These are phyloP conservation scores for Colletotrichum australisinense DNA, from an alignment of 2,329 filamentous ascomycete species.

Conservation along the genomic window DNA sequence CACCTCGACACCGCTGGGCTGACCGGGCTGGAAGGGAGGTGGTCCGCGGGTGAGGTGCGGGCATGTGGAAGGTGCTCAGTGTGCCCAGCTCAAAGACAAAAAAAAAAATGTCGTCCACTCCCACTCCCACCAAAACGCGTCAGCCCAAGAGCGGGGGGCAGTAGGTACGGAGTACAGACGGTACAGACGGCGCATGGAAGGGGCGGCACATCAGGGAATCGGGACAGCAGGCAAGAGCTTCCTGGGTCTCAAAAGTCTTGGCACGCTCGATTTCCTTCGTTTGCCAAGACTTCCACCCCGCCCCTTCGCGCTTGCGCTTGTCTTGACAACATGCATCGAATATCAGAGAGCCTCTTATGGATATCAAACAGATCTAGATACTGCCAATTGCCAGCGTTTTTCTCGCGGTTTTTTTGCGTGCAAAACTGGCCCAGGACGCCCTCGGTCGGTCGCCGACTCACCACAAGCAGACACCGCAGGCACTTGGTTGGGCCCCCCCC, in stretches of 20 bases:
- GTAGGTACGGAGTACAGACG: too few species aligned
- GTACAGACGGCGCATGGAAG: too few species aligned
- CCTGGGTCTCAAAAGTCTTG: slow-evolving; percentile 33
- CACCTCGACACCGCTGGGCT: background rate
- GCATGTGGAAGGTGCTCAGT: background rate
- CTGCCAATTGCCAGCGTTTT: slow-evolving; percentile 26
- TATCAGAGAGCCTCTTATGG: slow-evolving; percentile 24
- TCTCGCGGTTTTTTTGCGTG: slow-evolving; percentile 25
- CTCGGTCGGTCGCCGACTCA: background rate
- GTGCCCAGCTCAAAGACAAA: background rate
- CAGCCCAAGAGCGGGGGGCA: slow-evolving; percentile 30
- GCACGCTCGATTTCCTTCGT: slow-evolving; percentile 32
- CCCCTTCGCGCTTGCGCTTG: slow-evolving; percentile 35
- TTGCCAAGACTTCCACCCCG: slow-evolving; percentile 37
- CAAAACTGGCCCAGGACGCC: slow-evolving; percentile 14
- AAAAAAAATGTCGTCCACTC: background rate
- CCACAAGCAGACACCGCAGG: background rate
- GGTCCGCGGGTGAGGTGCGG: background rate
- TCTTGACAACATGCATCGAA: slow-evolving; percentile 36
- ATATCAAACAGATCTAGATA: slow-evolving; percentile 14
- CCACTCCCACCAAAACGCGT: slow-evolving; percentile 33
- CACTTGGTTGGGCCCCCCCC: too few species aligned
- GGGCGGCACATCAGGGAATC: slow-evolving; percentile 6
- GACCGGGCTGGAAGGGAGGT: too few species aligned
- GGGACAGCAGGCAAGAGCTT: slow-evolving; percentile 26